Percentiles rank a stretch among this genome's conserved stretches.
Evolutionary conservation across 805 yeast species (phyloP).

Genomic region (Brettanomyces naardenensis): DNA sequence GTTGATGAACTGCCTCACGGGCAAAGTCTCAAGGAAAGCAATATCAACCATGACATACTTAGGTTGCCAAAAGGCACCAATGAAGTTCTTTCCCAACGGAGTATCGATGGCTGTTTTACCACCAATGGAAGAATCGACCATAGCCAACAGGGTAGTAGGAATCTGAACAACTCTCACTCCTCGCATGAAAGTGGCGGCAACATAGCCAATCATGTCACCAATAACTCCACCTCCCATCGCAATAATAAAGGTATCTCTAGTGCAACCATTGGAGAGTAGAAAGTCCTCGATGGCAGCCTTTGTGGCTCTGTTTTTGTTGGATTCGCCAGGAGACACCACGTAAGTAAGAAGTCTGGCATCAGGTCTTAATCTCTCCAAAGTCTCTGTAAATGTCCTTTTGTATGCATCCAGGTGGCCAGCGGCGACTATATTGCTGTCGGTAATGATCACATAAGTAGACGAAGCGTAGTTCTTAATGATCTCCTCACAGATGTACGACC

Average conservation of each 20-base stretch:
- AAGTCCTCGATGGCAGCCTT: slow-evolving; percentile 93
- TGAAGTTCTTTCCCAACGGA: slow-evolving; percentile 88
- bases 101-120: slow-evolving; percentile 98
- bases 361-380: slow-evolving; percentile 33
- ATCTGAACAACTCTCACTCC: slow-evolving; percentile 91
- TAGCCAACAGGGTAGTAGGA: slow-evolving; percentile 88
- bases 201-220: slow-evolving; percentile 98
- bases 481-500: slow-evolving; percentile 63
- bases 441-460: slow-evolving; percentile 86
- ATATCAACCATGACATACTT: slow-evolving; percentile 80
- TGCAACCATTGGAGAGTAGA: slow-evolving; percentile 75
- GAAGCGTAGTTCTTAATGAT: slow-evolving; percentile 57
- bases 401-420: slow-evolving; percentile 53
- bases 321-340: slow-evolving; percentile 86
- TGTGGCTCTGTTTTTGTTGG: slow-evolving; percentile 78
- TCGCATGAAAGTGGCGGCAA: slow-evolving; percentile 99
- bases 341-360: slow-evolving; percentile 63
- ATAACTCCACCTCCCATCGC: slow-evolving; percentile 99
- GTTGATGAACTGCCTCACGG: slow-evolving; percentile 89
- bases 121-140: slow-evolving; percentile 98
- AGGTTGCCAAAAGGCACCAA: slow-evolving; percentile 98
- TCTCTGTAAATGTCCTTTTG: slow-evolving; percentile 31
- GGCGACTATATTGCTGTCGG: slow-evolving; percentile 72
- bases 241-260: slow-evolving; percentile 88
- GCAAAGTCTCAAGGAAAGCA: slow-evolving; percentile 77